Evolutionary conservation across 2,329 filamentous ascomycete species (phyloP), one percentile per base, ranked within the genome.

Genomic region (Didymella pinodella): DNA sequence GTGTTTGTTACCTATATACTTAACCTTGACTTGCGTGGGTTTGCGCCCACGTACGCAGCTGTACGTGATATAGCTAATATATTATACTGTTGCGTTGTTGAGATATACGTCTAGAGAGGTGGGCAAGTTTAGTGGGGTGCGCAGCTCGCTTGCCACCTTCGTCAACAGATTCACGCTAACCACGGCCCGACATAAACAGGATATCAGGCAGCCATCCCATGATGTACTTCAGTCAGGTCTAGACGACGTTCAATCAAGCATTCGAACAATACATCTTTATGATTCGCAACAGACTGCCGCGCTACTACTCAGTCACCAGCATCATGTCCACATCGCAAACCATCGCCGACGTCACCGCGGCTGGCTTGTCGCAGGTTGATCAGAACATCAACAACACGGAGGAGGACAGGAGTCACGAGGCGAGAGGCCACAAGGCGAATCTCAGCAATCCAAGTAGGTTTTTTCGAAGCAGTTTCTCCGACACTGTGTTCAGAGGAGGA

Each of bases 361-460:
- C 67, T 10, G 66, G 65, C 40, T 50, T 67, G 11, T 61, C 62
- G 10, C 52, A 68, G 44, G 54, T 54, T 2, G 64, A 67, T 40
- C 65, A 70, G 58, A 67, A 67, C 32, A 69, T 69, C 59, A 67
- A 70, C 49, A 62, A 72, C 40, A 64, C 63, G 8, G 43, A 56
- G 7, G 67, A 71, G 48, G 68, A 70, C 22, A 59, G 63, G 31
- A 63, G 57, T 22, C 54, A 71, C 29, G 31, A 54, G 45, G 65
- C 68, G 14, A 48, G 49, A 22, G 80, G 81, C 14, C 80, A 82
- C 69, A 82, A 82, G 70, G 80, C 81, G 2, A 83, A 83, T 61
- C 62, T 83, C 18, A 75, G 76, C 55, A 83, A 83, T 59, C 80
- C 80, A 10, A 82, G 81, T 82, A 70, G 31, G 63, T 49, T 40